Evolutionary conservation across 805 yeast genomes (phyloP).

Genomic region (Saturnispora galanensis): DNA sequence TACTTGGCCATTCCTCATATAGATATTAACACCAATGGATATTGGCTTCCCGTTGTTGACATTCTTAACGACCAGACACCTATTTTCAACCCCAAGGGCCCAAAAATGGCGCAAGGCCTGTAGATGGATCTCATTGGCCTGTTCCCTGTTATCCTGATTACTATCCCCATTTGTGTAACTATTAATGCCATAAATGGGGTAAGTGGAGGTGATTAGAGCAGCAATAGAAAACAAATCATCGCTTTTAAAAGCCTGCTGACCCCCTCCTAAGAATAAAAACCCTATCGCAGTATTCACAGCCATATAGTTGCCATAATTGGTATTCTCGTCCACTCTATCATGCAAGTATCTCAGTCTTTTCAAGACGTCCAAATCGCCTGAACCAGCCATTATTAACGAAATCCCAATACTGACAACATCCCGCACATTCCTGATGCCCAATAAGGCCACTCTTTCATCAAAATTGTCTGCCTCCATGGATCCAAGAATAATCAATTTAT

Average conservation of each 20-base stretch:
- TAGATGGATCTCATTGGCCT: slow-evolving; percentile 38
- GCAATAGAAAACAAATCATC: slow-evolving; percentile 56
- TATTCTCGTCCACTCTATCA: slow-evolving; percentile 35
- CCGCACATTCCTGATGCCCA: slow-evolving; percentile 45
- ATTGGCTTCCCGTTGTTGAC: slow-evolving; percentile 50
- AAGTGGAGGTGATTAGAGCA: slow-evolving; percentile 58
- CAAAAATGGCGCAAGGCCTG: slow-evolving; percentile 87
- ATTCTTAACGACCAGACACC: slow-evolving; percentile 74
- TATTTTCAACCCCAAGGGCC: slow-evolving; percentile 72
- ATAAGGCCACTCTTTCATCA: slow-evolving; percentile 48
- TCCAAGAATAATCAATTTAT: slow-evolving; percentile 37
- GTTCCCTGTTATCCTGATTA: not conserved
- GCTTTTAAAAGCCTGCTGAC: slow-evolving; percentile 71
- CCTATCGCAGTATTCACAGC: slow-evolving; percentile 80
- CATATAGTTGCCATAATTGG: slow-evolving; percentile 62
- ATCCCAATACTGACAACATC: slow-evolving; percentile 53
- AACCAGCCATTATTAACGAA: slow-evolving; percentile 78
- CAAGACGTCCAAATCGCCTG: slow-evolving; percentile 76
- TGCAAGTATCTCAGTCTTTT: slow-evolving; percentile 64
- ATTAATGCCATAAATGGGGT: slow-evolving; percentile 57
- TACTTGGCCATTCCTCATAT: slow-evolving; percentile 30
- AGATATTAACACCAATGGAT: slow-evolving; percentile 31
- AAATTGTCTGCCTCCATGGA: slow-evolving; percentile 35
- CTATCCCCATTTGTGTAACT: slow-evolving; percentile 18
- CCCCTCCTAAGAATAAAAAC: slow-evolving; percentile 81